These are phyloP conservation scores for Xylariaceae sp. DNA, from an alignment of 2,329 filamentous ascomycete species.

Conservation along the genomic window DNA sequence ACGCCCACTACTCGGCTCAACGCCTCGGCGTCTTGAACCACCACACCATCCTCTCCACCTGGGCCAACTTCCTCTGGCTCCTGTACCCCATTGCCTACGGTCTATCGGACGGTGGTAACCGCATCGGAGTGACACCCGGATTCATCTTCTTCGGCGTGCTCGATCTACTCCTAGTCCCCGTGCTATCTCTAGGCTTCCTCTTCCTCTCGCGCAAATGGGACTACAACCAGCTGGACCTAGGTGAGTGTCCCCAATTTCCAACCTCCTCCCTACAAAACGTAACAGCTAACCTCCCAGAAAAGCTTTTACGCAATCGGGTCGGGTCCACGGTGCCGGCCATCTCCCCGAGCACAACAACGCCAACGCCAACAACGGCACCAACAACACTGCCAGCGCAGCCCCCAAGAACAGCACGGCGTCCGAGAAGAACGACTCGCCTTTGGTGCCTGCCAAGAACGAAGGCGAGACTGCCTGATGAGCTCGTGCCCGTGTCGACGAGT, in stretches of 20 bases:
- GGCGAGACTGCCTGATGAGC: too few relatives aligned
- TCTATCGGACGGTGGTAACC: conserved; percentile 48
- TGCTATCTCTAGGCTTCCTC: conserved; percentile 39
- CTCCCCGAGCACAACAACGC: conserved; percentile 42
- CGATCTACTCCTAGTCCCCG: conserved; percentile 45
- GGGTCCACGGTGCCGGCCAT: conserved; percentile 39
- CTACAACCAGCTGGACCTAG: conserved; percentile 44
- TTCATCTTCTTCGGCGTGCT: conserved; percentile 52
- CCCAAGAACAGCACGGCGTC: too few relatives aligned
- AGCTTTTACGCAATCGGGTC: conserved; percentile 50
- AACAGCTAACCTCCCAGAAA: not conserved
- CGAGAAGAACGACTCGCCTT: too few relatives aligned
- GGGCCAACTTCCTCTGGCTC: conserved; percentile 48
- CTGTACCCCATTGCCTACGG: conserved; percentile 52
- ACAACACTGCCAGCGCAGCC: too few relatives aligned
- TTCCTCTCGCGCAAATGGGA: conserved; percentile 46
- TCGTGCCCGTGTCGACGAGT: too few relatives aligned
- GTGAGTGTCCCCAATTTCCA: conserved; percentile 9
- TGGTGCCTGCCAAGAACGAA: too few relatives aligned
- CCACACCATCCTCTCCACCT: conserved; percentile 42
- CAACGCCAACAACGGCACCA: too few relatives aligned
- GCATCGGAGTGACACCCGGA: conserved; percentile 41
- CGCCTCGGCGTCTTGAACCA: conserved; percentile 41
- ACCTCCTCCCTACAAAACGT: not conserved
- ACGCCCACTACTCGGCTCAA: conserved; percentile 35